Base-by-base conservation (phyloP, 805 yeast genomes). In the Maudiozyma turicensis region DNA sequence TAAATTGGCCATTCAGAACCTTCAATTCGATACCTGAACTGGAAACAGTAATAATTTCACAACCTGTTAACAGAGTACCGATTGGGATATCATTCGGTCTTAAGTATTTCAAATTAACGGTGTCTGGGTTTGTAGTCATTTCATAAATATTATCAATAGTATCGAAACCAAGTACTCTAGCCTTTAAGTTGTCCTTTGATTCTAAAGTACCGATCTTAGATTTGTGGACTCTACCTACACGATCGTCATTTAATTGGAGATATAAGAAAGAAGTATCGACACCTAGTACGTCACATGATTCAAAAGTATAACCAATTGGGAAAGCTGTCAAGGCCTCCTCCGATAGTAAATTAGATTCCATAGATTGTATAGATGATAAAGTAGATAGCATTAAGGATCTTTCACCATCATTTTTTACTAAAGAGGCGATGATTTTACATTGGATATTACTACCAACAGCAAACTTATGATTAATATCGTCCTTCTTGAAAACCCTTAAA, bases 91-190 rank as follows among this genome's bases (percentile, higher is more conserved):
- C 96, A 44, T 75, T 75, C 7, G 81, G 66, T 48, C 84, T 75
- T 52, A 93, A 68, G 59, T 77, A 91, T 60, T 80, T 74, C 54
- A 84, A 78, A 15, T 78, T 74, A 39, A 93, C 69, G 44, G 80
- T 72, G 44, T 74, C 70, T 10, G 86, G 78, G 56, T 89, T 84
- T 59, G 88, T 68, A 0, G 95, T 81, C 56, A 91, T 68, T 42
- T 79, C 73, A 57, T 80, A 81, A 40, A 77, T 64, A 49, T 81
- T 80, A 58, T 93, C 98, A 43, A 82, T 66, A 26, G 65, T 63
- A 40, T 86, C 79, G 59, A 68, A 86, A 2, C 89, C 86, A 32
- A 87, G 60, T 7, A 93, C 82, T 66, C 97, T 80, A 5, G 95
- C 95, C 62, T 86, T 91, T 8, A 71, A 70, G 1, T 95, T 74